These are phyloP conservation scores for Meyerozyma smithsonii DNA, from an alignment of 1,139 yeast species.

Conservation along the genomic window DNA sequence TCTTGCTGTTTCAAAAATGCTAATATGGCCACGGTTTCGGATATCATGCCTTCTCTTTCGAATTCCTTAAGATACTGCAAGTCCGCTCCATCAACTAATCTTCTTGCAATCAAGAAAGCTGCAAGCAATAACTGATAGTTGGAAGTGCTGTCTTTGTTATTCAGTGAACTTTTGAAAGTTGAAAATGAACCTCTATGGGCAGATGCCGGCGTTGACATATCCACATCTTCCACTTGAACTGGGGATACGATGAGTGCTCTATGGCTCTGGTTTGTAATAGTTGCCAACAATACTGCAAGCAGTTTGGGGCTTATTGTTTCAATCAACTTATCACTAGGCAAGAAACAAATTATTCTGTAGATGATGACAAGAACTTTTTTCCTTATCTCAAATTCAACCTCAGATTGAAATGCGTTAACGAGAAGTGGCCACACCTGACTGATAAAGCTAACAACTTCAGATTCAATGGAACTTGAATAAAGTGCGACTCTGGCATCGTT, in stretches of 20 bases:
- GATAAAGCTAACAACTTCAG: slow-evolving; percentile 32
- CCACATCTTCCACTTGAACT: slow-evolving; percentile 5
- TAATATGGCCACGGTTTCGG: slow-evolving; percentile 15
- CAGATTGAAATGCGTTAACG: slow-evolving; percentile 66
- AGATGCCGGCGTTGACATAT: neutral
- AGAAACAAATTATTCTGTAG: slow-evolving; percentile 45
- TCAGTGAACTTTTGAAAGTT: neutral
- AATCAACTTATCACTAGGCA: slow-evolving; percentile 9
- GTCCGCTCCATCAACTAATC: slow-evolving; percentile 44
- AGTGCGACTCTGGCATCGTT: slow-evolving; percentile 14
- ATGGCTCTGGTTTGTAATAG: slow-evolving; percentile 62
- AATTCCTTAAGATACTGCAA: slow-evolving; percentile 43
- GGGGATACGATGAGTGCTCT: slow-evolving; percentile 1
- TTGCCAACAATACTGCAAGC: slow-evolving; percentile 53
- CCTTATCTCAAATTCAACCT: slow-evolving; percentile 67
- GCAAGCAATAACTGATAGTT: slow-evolving; percentile 38
- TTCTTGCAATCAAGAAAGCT: slow-evolving; percentile 46
- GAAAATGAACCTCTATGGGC: neutral
- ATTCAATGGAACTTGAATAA: neutral
- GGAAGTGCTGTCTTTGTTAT: slow-evolving; percentile 16
- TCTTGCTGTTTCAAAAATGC: slow-evolving; percentile 8
- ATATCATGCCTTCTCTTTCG: slow-evolving; percentile 72
- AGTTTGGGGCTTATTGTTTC: slow-evolving; percentile 17
- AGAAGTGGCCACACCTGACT: slow-evolving; percentile 54
- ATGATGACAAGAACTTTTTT: slow-evolving; percentile 55